These are phyloP conservation scores for Meyerozyma smithsonii DNA, from an alignment of 1,139 yeast species.

Conservation along the genomic window DNA sequence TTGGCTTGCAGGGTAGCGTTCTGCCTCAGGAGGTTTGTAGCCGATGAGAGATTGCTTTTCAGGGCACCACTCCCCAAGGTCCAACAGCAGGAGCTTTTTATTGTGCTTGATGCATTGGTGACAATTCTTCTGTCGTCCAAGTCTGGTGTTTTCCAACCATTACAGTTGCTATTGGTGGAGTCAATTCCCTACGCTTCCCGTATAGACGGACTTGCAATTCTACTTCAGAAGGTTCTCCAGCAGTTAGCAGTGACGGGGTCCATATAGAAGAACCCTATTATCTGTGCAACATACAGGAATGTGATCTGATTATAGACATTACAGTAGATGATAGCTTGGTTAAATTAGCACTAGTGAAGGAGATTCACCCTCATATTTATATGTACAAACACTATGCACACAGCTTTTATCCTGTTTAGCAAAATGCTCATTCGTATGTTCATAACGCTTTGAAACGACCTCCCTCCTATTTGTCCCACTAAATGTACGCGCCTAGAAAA, in stretches of 20 bases:
- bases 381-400: too few relatives aligned
- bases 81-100: constrained; percentile 30
- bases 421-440: background rate
- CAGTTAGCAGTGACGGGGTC: background rate
- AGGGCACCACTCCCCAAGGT: constrained; percentile 33
- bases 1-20: constrained; percentile 30
- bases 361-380: too few relatives aligned
- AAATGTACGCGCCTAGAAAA: background rate
- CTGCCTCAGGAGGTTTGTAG: constrained; percentile 31
- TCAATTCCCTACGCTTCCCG: constrained; percentile 22
- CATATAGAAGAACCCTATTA: too few relatives aligned
- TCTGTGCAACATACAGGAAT: too few relatives aligned
- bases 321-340: too few relatives aligned
- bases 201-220: constrained; percentile 12
- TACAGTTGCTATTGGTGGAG: constrained; percentile 15
- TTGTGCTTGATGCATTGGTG: constrained; percentile 21
- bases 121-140: constrained; percentile 5
- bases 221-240: background rate
- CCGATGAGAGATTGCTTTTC: constrained; percentile 26
- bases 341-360: too few relatives aligned
- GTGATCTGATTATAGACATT: too few relatives aligned
- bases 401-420: too few relatives aligned
- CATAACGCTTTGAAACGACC: background rate
- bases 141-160: background rate
- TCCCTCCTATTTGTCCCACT: background rate